Evolutionary conservation across 2,329 filamentous ascomycete species (phyloP), one percentile per base, ranked within the genome.

Genomic region (Monilinia aucupariae): DNA sequence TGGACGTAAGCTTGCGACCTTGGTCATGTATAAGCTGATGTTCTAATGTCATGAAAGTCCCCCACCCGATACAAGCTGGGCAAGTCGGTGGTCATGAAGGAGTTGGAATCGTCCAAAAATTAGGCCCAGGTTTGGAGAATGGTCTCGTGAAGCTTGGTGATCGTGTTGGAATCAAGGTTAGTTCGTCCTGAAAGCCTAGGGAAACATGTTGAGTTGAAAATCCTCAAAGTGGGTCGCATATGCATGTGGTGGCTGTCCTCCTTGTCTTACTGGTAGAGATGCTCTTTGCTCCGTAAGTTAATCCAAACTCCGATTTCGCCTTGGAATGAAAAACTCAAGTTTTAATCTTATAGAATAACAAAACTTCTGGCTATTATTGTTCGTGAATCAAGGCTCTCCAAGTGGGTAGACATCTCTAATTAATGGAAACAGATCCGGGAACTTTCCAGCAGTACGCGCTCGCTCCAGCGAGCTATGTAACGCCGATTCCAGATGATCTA

Each of bases 381-480:
- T 64, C 64, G 66, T 66, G 25, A 60, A 58, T 41, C 37, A 8
- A 48, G 47, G 61, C 55, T 52, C 22, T 60, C 25, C 25, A n/a
- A 15, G 10, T 37, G 48, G 32, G 10, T 17, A 34, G 59, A 12
- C 7, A 52, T 25, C 30, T 37, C 54, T 60, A 64, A 61, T 43
- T 32, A 5, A 60, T 22, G 32, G 1, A 54, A 45, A 47, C 17
- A 73, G 71, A 70, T 47, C 86, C 86, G 0, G 87, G 87, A 45
- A 90, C 86, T n/a, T 90, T 89, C 72, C 87, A 89, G 72, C 85
- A 89, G 75, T 90, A 89, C 70, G 81, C 82, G 22, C 71, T 87
- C 20, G 82, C 80, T 0, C 84, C 85, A 12, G 86, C 86, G 3
- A 81, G 82, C 74, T 89, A 90, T 72, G 86, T 89, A 2, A 89